Conservation (phyloP, 345 rosid genomes). For the Jatropha curcas region DNA sequence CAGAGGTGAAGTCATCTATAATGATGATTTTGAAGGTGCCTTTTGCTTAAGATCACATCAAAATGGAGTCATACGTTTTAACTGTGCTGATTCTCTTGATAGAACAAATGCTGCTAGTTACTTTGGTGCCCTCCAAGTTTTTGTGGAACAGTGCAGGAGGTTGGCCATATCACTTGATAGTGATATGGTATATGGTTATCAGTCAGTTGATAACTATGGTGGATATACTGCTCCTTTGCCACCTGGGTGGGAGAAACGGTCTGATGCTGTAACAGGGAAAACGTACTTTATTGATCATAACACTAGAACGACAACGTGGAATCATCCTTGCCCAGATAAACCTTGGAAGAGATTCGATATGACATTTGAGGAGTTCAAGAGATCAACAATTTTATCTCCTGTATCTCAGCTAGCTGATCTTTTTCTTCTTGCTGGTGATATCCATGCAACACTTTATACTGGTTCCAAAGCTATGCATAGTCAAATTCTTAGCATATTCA, state of each 20-base stretch:
- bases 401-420: conserved; percentile 91
- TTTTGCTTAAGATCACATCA: conserved; percentile 95
- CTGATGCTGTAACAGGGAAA: conserved; percentile 92
- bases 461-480: conserved; percentile 99
- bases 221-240: conserved; percentile 92
- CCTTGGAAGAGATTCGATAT: conserved; percentile 98
- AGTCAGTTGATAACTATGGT: conserved; percentile 52
- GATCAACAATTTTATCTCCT: conserved; percentile 81
- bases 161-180: conserved; percentile 89
- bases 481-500: conserved; percentile 93
- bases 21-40: conserved; percentile 76
- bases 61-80: conserved; percentile 93
- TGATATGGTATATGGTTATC: conserved; percentile 62
- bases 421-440: conserved; percentile 93
- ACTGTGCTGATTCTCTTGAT: conserved; percentile 97
- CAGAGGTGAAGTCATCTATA: conserved; percentile 81
- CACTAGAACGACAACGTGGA: conserved; percentile 91
- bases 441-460: conserved; percentile 97
- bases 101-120: conserved; percentile 98
- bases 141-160: conserved; percentile 90
- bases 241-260: conserved; percentile 94
- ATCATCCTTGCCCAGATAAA: conserved; percentile 96
- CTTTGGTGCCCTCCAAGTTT: conserved; percentile 91
- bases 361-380: conserved; percentile 87
- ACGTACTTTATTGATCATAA: conserved; percentile 87